Base-by-base conservation (phyloP, 192 early-diverging fungal species). In the Chytriomyces confervae region DNA sequence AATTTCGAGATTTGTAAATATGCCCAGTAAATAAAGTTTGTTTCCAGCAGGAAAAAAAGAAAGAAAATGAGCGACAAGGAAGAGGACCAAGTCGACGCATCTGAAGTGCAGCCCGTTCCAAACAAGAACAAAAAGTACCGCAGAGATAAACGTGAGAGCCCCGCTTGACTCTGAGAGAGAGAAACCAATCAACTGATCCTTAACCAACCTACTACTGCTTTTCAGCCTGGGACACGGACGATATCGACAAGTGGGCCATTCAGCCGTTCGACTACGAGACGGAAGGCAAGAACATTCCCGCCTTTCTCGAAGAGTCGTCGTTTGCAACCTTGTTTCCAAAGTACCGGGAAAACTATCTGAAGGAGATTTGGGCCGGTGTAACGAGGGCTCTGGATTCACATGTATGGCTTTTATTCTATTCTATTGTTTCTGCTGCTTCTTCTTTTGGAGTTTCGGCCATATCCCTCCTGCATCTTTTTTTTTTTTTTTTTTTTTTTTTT, bases 281-380 rank as follows among this genome's bases (percentile, higher is more conserved):
- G 24, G 91, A 94, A 11, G 46, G 44, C 1, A 71, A 71, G 48
- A 61, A 80, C 29, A 77, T 72, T 69, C 87, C 89, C 78, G 68
- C 84, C 1, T 93, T 99, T 62, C 87, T 93, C 44, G 97, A 99
- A 79, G 97, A 98, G 80, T 96, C 94, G 8, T 94, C 93, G 5
- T 99, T 99, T 85, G 96, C 97, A 9, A 97, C 95, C 6, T 81
- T 99, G 81, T 99, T 99, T 73, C 97, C 97, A 43, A 98, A 98
- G 86, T 99, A 99, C 87, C 90, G 96, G 74, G 96, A 99, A 87
- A 87, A 89, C 74, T 99, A 98, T 78, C 80, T 99, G 69, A 90
- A 87, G 69, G 94, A 97, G 81, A 85, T 94, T 10, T 98, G 97
- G 97, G 93, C 94, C 11, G 91, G 93, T 62, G 92, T 95, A 46